phyloP scores from a whole-genome alignment of 495 filamentous ascomycete species.

The Penicilliopsis zonata region DNA sequence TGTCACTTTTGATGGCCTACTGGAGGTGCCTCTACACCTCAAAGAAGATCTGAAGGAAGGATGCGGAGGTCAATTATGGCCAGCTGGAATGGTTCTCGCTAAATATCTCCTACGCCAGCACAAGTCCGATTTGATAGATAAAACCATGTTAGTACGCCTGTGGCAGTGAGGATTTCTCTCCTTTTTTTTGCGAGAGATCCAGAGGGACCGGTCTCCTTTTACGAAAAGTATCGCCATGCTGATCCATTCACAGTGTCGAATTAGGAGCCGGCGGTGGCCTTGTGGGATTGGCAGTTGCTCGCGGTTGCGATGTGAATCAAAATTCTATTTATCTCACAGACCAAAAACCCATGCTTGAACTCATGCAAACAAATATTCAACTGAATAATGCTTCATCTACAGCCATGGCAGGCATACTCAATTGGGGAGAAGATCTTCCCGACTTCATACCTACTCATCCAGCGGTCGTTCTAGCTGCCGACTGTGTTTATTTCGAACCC shows the following conservation, averaged over 20 bases:
- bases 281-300: conserved; percentile 45
- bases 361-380: conserved; percentile 74
- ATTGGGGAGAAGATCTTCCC: conserved; percentile 52
- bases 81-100: conserved; percentile 76
- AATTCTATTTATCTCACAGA: conserved; percentile 66
- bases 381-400: conserved; percentile 58
- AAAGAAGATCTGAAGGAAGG: conserved; percentile 77
- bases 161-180: conserved; percentile 2
- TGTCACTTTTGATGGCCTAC: conserved; percentile 62
- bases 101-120: conserved; percentile 72
- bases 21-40: conserved; percentile 56
- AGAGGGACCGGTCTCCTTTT: conserved; percentile 2
- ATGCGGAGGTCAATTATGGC: conserved; percentile 90
- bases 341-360: conserved; percentile 64
- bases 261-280: conserved; percentile 87
- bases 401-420: conserved; percentile 51
- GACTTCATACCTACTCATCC: conserved; percentile 33
- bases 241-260: conserved; percentile 54
- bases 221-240: conserved; percentile 1
- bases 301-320: conserved; percentile 19
- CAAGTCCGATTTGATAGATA: conserved; percentile 41
- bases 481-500: conserved; percentile 96
- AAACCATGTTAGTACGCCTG: conserved; percentile 57
- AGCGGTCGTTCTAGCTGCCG: conserved; percentile 78
- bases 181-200: no score